Percentiles rank a stretch among this genome's conserved stretches.
Conservation (phyloP, 2,329 filamentous ascomycete genomes). For the Ploettnerulaceae sp. region DNA sequence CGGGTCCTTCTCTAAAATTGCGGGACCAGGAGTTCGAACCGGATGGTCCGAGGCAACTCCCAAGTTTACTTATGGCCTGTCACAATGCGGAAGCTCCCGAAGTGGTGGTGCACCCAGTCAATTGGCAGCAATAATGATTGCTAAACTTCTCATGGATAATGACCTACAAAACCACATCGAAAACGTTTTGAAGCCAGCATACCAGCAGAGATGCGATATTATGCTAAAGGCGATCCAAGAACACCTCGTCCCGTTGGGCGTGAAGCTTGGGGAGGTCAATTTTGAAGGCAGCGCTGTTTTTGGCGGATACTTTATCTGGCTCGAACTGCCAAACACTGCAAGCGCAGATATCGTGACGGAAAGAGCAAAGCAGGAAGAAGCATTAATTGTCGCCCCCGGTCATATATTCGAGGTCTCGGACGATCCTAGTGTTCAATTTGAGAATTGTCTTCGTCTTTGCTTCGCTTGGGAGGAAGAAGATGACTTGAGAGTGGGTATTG, state of each 20-base stretch:
- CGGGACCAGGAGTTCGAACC: conserved; percentile 73
- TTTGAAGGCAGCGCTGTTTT: conserved; percentile 46
- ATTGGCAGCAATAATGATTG: conserved; percentile 48
- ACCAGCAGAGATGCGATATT: conserved; percentile 43
- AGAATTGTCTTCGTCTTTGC: conserved; percentile 58
- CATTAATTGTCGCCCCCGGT: conserved; percentile 64
- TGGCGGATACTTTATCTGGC: conserved; percentile 85
- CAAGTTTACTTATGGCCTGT: conserved; percentile 50
- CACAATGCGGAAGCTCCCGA: conserved; percentile 48
- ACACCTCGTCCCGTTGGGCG: conserved; percentile 58
- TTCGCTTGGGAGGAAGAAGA: conserved; percentile 69
- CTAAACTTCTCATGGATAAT: conserved; percentile 43
- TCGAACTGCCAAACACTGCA: conserved; percentile 51
- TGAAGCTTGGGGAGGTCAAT: conserved; percentile 40
- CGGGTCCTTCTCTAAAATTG: conserved; percentile 85
- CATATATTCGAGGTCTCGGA: conserved; percentile 63
- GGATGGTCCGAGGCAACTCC: conserved; percentile 80
- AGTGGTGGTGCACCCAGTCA: conserved; percentile 55
- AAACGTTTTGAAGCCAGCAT: conserved; percentile 40
- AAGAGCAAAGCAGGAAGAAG: conserved; percentile 55
- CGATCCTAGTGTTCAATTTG: conserved; percentile 53
- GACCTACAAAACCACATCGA: conserved; percentile 43
- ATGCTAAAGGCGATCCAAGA: conserved; percentile 56
- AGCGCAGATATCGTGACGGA: conserved; percentile 53
- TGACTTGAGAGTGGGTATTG: conserved; percentile 61